phyloP scores from a whole-genome alignment of 129 eudicot genomes.

The Smallanthus sonchifolius region DNA sequence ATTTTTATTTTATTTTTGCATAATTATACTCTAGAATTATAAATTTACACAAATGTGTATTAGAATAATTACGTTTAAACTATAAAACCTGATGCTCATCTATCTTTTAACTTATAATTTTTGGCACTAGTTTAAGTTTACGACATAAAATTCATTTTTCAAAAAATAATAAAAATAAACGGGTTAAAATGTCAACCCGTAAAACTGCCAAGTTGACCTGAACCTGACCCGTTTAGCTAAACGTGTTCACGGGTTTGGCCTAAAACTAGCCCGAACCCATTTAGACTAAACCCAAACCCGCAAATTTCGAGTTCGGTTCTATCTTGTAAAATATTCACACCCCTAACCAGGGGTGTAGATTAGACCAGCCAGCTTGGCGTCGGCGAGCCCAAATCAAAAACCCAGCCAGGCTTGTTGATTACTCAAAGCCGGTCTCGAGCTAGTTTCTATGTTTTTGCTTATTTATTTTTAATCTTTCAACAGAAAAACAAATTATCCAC shows the following conservation, averaged over 20 bases:
- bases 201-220: neutral
- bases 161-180: neutral
- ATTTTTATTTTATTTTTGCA: neutral
- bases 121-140: neutral
- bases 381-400: neutral
- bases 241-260: neutral
- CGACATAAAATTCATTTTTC: neutral
- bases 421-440: neutral
- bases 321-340: neutral
- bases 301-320: neutral
- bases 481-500: slow-evolving; percentile 93
- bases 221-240: neutral
- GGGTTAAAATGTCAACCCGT: neutral
- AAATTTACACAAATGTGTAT: neutral
- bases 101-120: neutral
- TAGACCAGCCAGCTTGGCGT: neutral
- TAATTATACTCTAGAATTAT: neutral
- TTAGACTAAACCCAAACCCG: neutral
- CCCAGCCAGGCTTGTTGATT: neutral
- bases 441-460: neutral
- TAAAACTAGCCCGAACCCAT: neutral
- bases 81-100: neutral
- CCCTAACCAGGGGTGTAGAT: neutral
- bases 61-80: neutral
- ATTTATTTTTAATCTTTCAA: slow-evolving; percentile 1